These are phyloP conservation scores for Ophiostoma tasmaniense DNA, from an alignment of 2,329 filamentous ascomycete species.

Conservation along the genomic window DNA sequence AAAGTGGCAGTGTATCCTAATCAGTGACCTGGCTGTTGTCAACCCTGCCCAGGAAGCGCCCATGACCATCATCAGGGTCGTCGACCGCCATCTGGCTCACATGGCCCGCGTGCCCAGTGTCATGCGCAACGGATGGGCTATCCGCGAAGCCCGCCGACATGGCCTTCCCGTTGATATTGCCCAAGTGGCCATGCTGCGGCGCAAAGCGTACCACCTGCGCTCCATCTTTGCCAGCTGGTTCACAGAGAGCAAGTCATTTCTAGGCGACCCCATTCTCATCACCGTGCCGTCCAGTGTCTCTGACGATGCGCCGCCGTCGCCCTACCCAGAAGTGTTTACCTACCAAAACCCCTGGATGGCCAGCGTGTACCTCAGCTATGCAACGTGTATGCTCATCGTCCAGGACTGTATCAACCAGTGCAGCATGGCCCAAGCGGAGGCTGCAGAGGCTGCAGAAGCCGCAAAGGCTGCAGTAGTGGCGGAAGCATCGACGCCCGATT, in stretches of 20 bases:
- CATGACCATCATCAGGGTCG: not conserved
- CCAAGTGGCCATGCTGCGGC: conserved; percentile 26
- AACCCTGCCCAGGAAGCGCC: not conserved
- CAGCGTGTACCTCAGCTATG: conserved; percentile 30
- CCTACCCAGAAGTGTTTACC: not conserved
- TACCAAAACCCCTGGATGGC: conserved; percentile 29
- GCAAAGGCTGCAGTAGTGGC: not conserved
- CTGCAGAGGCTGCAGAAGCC: not conserved
- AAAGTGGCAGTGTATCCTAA: not conserved
- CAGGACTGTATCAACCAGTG: conserved; percentile 32
- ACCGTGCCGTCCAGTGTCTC: not conserved
- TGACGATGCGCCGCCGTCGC: not conserved
- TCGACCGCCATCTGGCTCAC: not conserved
- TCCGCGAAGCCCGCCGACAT: conserved; percentile 18
- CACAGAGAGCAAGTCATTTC: not conserved
- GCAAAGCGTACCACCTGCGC: conserved; percentile 26
- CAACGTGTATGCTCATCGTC: conserved; percentile 34
- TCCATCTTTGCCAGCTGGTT: conserved; percentile 23
- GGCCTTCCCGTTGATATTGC: conserved; percentile 26
- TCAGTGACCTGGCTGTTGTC: not conserved
- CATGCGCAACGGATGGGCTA: not conserved
- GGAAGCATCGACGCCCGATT: not conserved
- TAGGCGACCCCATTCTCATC: not conserved
- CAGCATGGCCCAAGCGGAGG: conserved; percentile 15
- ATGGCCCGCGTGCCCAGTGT: not conserved